Evolutionary conservation across 2,329 filamentous ascomycete genomes (phyloP).

Genomic region (Xylariaceae sp.): DNA sequence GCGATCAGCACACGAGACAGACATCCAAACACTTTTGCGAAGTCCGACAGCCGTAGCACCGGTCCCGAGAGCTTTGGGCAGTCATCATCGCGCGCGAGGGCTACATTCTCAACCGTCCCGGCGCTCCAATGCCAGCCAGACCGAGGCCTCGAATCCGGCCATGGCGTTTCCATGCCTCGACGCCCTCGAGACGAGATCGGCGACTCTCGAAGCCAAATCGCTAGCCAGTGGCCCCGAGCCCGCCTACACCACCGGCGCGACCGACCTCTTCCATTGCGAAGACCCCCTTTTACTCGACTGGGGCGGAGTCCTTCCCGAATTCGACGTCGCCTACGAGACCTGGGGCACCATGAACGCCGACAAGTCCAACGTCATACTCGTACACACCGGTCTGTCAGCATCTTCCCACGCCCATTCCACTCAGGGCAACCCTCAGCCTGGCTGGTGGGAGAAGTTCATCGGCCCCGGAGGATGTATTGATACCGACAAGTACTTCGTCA

Average conservation of each 20-base stretch:
- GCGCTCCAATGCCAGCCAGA: constrained; percentile 17
- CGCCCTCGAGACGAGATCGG: constrained; percentile 73
- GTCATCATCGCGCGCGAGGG: constrained; percentile 14
- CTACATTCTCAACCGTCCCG: constrained; percentile 25
- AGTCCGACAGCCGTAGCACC: constrained; percentile 8
- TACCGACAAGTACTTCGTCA: constrained; percentile 85
- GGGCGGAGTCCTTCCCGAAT: constrained; percentile 86
- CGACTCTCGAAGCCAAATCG: constrained; percentile 64
- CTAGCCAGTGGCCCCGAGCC: constrained; percentile 81
- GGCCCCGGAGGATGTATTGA: constrained; percentile 81
- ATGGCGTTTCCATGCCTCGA: constrained; percentile 90
- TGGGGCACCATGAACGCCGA: constrained; percentile 81
- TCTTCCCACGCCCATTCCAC: constrained; percentile 96
- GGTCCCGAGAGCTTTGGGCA: neutral
- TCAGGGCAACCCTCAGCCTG: constrained; percentile 76
- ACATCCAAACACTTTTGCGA: constrained; percentile 8
- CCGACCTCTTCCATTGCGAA: constrained; percentile 69
- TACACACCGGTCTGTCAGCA: constrained; percentile 94
- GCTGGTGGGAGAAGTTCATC: constrained; percentile 99
- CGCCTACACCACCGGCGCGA: constrained; percentile 87
- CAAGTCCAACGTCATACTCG: constrained; percentile 81
- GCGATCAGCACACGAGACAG: constrained; percentile 7
- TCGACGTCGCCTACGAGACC: constrained; percentile 87
- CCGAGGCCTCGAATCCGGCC: constrained; percentile 69
- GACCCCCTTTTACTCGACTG: constrained; percentile 83